Percentiles rank a stretch among this genome's conserved stretches.
Evolutionary conservation across 2,329 filamentous ascomycete genomes (phyloP).

Genomic region (Colletotrichum falcatum): DNA sequence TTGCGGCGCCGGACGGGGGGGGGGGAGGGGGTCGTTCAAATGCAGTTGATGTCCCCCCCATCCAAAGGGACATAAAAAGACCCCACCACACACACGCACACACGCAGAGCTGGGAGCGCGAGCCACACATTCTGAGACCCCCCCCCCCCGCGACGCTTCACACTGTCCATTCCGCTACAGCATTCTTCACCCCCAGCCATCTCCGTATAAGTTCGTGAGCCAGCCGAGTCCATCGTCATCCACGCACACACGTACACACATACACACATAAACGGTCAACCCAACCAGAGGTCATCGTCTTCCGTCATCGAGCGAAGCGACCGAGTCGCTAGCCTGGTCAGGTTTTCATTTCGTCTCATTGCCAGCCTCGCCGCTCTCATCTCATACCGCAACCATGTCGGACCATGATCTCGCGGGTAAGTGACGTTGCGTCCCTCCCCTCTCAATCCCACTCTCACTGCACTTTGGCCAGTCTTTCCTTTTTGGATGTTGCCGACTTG

Average conservation of each 20-base stretch:
- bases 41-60: constrained; percentile 37
- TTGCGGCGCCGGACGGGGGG: neutral
- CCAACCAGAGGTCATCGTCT: neutral
- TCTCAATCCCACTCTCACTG: neutral
- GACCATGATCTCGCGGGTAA: constrained; percentile 75
- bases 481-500: neutral
- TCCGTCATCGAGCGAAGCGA: neutral
- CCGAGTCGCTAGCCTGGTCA: constrained; percentile 1
- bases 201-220: constrained; percentile 21
- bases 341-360: neutral
- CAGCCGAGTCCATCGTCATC: neutral
- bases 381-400: constrained; percentile 61
- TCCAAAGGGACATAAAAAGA: constrained; percentile 37
- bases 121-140: constrained; percentile 24
- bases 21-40: constrained; percentile 29
- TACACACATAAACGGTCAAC: neutral
- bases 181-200: constrained; percentile 11
- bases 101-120: neutral
- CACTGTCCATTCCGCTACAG: constrained; percentile 22
- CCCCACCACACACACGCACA: constrained; percentile 22
- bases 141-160: constrained; percentile 16
- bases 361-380: constrained; percentile 2
- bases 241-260: neutral
- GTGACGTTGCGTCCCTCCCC: constrained; percentile 46
- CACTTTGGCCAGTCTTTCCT: neutral